phyloP scores from a whole-genome alignment of 148 eudicot species.

The Camellia sinensis region DNA sequence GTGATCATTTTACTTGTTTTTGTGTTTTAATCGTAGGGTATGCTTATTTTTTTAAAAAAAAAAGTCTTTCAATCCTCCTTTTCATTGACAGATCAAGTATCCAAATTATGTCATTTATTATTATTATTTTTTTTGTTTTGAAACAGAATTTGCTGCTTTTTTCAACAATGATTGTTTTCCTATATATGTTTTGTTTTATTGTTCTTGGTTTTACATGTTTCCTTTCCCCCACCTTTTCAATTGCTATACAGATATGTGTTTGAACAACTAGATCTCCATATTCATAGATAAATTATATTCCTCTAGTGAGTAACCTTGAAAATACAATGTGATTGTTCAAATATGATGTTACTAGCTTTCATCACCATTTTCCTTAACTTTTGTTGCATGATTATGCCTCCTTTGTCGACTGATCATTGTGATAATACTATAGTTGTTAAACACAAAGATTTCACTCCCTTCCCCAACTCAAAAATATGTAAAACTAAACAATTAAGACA shows the following conservation, averaged over 20 bases:
- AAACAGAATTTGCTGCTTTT: background rate
- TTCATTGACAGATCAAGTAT: no score
- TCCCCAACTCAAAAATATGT: background rate
- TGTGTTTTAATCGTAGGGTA: background rate
- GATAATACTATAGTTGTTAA: background rate
- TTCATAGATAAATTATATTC: no score
- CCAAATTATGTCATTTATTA: no score
- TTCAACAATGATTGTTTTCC: background rate
- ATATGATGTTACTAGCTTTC: background rate
- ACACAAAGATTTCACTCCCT: background rate
- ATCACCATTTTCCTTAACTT: background rate
- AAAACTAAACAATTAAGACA: background rate
- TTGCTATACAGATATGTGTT: background rate
- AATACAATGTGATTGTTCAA: no score
- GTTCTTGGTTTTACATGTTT: background rate
- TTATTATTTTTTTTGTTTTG: background rate
- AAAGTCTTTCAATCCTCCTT: no score
- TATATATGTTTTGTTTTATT: background rate
- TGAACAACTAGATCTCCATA: background rate
- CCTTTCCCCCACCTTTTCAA: background rate
- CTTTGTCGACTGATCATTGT: background rate
- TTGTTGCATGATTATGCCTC: background rate
- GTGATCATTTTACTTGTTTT: background rate
- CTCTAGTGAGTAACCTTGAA: no score
- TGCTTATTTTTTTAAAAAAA: background rate